These are phyloP conservation scores for Durusdinium trenchii DNA, from an alignment of 73 alveolate genomes.

Conservation along the genomic window DNA sequence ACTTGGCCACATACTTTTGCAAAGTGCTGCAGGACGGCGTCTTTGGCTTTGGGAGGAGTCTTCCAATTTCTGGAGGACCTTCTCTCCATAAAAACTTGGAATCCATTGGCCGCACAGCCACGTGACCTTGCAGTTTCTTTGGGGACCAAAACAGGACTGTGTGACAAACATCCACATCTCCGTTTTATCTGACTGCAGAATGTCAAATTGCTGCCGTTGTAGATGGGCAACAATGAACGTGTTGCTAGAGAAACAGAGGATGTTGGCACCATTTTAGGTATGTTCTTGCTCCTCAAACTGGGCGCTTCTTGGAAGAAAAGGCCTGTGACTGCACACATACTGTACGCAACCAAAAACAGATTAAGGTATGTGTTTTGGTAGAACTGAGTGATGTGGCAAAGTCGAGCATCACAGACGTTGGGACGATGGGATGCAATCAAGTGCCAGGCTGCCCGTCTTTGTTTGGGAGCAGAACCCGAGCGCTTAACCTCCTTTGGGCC, in stretches of 20 bases:
- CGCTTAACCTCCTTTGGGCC: background rate
- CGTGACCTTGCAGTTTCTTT: too few relatives aligned
- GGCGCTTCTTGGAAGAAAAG: slow-evolving; percentile 49
- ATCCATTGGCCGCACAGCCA: background rate
- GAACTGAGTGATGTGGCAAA: background rate
- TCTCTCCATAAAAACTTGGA: background rate
- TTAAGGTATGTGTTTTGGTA: background rate
- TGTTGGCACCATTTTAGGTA: background rate
- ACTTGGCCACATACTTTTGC: background rate
- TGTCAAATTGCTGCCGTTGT: too few relatives aligned
- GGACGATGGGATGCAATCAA: background rate
- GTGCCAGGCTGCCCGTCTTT: slow-evolving; percentile 14
- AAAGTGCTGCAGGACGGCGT: slow-evolving; percentile 58
- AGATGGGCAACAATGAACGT: too few relatives aligned
- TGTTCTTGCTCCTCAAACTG: slow-evolving; percentile 52
- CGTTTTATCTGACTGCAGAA: too few relatives aligned
- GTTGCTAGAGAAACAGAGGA: too few relatives aligned
- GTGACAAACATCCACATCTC: too few relatives aligned
- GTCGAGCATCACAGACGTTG: background rate
- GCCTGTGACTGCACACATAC: background rate
- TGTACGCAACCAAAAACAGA: background rate
- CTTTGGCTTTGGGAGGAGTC: slow-evolving; percentile 64
- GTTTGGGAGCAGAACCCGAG: slow-evolving; percentile 36
- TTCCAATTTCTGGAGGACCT: slow-evolving; percentile 35
- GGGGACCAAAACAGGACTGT: too few relatives aligned